Evolutionary conservation across 2,329 filamentous ascomycete genomes (phyloP).

Genomic region (Penicillium sp.): DNA sequence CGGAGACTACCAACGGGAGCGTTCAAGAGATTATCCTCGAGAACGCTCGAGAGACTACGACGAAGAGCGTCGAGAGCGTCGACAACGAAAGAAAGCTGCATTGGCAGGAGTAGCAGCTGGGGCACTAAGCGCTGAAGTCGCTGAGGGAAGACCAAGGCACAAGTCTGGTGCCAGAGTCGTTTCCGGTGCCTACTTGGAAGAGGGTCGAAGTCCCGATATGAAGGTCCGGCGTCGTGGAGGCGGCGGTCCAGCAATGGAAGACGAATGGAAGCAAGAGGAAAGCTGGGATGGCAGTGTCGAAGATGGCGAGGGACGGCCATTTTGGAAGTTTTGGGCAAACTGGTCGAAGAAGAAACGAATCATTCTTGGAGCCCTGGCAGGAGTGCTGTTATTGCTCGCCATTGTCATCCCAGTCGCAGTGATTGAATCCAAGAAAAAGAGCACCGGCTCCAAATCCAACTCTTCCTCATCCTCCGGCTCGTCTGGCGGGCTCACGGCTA

Average conservation of each 20-base stretch:
- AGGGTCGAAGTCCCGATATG: conserved; percentile 55
- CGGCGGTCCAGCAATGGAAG: conserved; percentile 39
- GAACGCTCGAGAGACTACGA: conserved; percentile 42
- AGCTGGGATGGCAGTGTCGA: conserved; percentile 29
- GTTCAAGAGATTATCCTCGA: too few species aligned
- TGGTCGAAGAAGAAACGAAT: conserved; percentile 40
- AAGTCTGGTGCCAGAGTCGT: conserved; percentile 61
- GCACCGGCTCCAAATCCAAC: conserved; percentile 21
- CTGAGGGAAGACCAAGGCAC: conserved; percentile 37
- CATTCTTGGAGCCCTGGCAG: conserved; percentile 55
- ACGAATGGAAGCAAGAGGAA: conserved; percentile 51
- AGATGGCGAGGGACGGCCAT: conserved; percentile 30
- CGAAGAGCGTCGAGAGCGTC: conserved; percentile 24
- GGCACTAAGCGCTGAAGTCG: conserved; percentile 18
- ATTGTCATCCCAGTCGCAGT: conserved; percentile 68
- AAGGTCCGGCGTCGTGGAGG: conserved; percentile 45
- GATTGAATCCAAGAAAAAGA: conserved; percentile 62
- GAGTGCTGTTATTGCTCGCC: conserved; percentile 56
- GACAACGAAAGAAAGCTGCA: conserved; percentile 24
- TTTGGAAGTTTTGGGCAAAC: conserved; percentile 35
- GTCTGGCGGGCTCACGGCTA: conserved; percentile 38
- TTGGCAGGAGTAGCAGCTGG: conserved; percentile 16
- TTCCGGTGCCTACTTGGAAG: conserved; percentile 67
- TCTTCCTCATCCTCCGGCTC: conserved; percentile 3
- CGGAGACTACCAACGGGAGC: too few species aligned